Percentiles rank a stretch among this genome's conserved stretches.
Conservation (phyloP, 805 yeast genomes). For the Lipomyces mesembrius region DNA sequence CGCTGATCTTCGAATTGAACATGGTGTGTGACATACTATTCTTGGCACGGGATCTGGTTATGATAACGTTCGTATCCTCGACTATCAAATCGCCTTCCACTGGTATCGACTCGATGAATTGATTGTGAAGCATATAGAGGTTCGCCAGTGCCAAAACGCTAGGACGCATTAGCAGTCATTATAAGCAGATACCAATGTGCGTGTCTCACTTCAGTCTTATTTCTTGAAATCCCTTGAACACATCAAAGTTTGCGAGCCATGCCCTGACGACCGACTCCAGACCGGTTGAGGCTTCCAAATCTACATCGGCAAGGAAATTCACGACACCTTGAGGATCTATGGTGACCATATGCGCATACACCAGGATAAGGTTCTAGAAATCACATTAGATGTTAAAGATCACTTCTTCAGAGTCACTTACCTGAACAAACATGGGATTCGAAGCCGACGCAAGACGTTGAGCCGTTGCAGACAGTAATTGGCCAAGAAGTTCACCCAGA, state of each 20-base stretch:
- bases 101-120: conserved; percentile 53
- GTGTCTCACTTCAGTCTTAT: conserved; percentile 55
- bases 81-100: conserved; percentile 80
- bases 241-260: conserved; percentile 84
- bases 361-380: conserved; percentile 61
- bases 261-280: conserved; percentile 66
- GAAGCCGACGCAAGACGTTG: conserved; percentile 66
- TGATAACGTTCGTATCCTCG: conserved; percentile 65
- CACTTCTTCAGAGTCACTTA: neutral
- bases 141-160: conserved; percentile 69
- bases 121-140: conserved; percentile 63
- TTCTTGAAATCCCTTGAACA: conserved; percentile 75
- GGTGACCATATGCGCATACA: conserved; percentile 72
- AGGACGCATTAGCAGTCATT: conserved; percentile 44
- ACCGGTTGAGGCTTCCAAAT: conserved; percentile 46
- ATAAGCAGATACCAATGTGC: neutral
- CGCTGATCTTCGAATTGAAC: conserved; percentile 34
- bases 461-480: conserved; percentile 76
- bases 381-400: neutral
- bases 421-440: conserved; percentile 72
- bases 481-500: conserved; percentile 50
- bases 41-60: conserved; percentile 85
- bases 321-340: conserved; percentile 67
- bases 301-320: conserved; percentile 55
- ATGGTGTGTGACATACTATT: conserved; percentile 24